Evolutionary conservation across 2,329 filamentous ascomycete genomes (phyloP), one percentile per base, ranked within the genome.

Genomic region (Knufia petricola): DNA sequence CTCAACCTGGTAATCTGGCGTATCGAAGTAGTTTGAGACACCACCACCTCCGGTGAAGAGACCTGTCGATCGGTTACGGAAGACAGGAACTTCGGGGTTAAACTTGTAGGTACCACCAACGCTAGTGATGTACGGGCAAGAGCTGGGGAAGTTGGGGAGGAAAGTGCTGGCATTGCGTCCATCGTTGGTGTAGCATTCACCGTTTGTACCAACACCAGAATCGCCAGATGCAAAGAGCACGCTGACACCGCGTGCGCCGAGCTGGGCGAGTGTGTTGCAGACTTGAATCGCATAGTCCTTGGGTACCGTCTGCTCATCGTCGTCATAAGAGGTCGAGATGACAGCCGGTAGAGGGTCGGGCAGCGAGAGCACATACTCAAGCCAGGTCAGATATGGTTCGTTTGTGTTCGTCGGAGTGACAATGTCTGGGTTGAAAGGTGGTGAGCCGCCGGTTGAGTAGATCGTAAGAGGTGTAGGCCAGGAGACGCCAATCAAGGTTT

Each of bases 121-220:
- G 1, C 74, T 66, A 0, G 83, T 86, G 1, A 85, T 75, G 62
- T 77, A 86, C 0, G 82, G 82, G 56, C 83, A 87, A 0, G 75
- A 74, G 0, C 74, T 75, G 0, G 83, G 83, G 64, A 85, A 87
- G 4, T 72, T 74, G 1, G 80, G 73, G 23, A 79, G 67, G 59
- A 82, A 79, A 15, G 73, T 69, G 10, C 73, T 73, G 1, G 68
- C 72, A 50, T 76, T 71, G 34, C 65, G 69, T 19, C 78, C 80
- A 49, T 83, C 78, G 58, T 81, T 79, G 49, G 71, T 71, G 46
- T 70, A 65, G 64, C 81, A 85, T 4, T 68, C 67, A 19, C 69
- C 67, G 13, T 65, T 65, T 2, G 58, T 52, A 31, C 76, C 77
- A 10, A 81, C 72, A 31, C 79, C 79, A 23, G 63, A 61, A 58